phyloP scores from a whole-genome alignment of 306 rosid species.

The Castanea sativa region DNA sequence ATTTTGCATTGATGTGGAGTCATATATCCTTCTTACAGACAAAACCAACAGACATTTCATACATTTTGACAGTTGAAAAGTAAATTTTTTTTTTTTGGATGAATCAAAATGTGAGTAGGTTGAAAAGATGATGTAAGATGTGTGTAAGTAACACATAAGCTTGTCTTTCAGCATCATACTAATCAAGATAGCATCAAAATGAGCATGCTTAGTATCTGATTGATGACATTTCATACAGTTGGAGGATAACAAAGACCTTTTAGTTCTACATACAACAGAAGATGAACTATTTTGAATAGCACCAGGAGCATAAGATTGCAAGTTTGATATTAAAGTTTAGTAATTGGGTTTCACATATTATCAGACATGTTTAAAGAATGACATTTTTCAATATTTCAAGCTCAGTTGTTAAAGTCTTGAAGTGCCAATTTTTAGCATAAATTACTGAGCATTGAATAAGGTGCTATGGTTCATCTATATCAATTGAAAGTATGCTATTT shows the following conservation, averaged over 20 bases:
- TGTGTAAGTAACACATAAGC: neutral
- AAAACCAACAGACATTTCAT: conserved; percentile 46
- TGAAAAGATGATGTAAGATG: conserved; percentile 24
- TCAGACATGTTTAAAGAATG: neutral
- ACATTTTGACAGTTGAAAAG: conserved; percentile 31
- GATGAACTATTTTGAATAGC: neutral
- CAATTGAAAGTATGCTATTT: neutral
- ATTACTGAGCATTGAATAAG: neutral
- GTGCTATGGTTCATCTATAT: neutral
- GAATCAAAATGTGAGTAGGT: conserved; percentile 15
- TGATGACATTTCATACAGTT: neutral
- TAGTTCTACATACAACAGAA: neutral
- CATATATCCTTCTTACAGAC: conserved; percentile 74
- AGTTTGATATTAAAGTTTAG: neutral
- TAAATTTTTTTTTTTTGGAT: neutral
- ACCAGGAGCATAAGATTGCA: neutral
- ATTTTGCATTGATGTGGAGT: conserved; percentile 73
- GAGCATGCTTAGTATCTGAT: neutral
- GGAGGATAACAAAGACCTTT: neutral
- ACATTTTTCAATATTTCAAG: neutral
- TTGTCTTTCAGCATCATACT: neutral
- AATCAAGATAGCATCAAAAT: neutral
- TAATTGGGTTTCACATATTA: neutral
- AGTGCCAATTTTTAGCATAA: neutral
- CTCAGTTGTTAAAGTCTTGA: neutral